Evolutionary conservation across 768 basidiomycete genomes (phyloP).

Genomic region (Boletus sp.): DNA sequence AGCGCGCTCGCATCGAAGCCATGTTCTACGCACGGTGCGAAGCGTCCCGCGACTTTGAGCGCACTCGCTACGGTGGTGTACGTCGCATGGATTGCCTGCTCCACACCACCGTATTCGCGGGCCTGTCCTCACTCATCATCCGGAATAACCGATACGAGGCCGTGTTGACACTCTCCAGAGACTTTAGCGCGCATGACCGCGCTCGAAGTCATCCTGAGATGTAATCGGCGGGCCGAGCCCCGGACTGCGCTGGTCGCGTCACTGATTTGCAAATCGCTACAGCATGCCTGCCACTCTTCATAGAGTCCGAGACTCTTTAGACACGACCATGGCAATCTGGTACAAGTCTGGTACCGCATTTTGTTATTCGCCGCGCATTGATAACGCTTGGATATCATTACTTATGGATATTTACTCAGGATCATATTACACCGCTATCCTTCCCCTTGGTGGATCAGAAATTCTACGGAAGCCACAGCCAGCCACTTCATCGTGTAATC

Average conservation of each 20-base stretch:
- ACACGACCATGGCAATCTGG: slow-evolving; percentile 6
- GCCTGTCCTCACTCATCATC: slow-evolving; percentile 42
- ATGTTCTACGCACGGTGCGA: slow-evolving; percentile 47
- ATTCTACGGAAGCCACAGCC: slow-evolving; percentile 1
- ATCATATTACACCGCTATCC: slow-evolving; percentile 2
- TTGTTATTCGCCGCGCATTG: not conserved
- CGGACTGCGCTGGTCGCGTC: not conserved
- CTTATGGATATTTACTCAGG: slow-evolving; percentile 12
- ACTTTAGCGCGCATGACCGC: slow-evolving; percentile 16
- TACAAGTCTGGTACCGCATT: slow-evolving; percentile 14
- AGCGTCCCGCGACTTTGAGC: slow-evolving; percentile 34
- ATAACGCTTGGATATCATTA: not conserved
- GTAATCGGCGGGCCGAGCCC: not conserved
- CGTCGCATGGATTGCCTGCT: slow-evolving; percentile 49
- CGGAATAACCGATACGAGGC: slow-evolving; percentile 37
- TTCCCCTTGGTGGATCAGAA: slow-evolving; percentile 6
- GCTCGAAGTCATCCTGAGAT: not conserved
- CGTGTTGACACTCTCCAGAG: slow-evolving; percentile 45
- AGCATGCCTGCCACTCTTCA: slow-evolving; percentile 2
- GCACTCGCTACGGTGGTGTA: slow-evolving; percentile 39
- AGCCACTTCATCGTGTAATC: not conserved
- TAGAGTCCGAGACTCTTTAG: not conserved
- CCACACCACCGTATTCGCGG: slow-evolving; percentile 48
- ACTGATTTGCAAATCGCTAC: not conserved
- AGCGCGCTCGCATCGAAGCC: slow-evolving; percentile 39